Conservation (phyloP, 2,329 filamentous ascomycete species). For the Nannizziopsis arthrosporioides region DNA sequence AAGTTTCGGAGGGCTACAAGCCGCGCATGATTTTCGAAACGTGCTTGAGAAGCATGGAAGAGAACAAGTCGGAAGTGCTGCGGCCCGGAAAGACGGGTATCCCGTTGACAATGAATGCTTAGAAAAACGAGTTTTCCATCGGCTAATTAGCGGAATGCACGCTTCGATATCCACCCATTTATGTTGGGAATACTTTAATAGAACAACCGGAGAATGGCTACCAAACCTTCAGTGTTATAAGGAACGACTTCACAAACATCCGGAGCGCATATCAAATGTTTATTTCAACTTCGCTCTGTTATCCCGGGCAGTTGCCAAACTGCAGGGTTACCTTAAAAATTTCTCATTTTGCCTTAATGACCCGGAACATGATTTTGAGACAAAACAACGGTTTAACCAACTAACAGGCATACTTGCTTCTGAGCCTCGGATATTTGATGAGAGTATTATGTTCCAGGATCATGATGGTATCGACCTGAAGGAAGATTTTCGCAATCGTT, state of each 20-base stretch:
- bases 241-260: conserved; percentile 66
- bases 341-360: conserved; percentile 94
- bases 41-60: conserved; percentile 42
- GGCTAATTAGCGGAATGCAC: conserved; percentile 93
- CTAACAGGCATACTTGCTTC: conserved; percentile 60
- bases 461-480: conserved; percentile 59
- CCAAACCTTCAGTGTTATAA: conserved; percentile 86
- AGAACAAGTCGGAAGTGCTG: conserved; percentile 39
- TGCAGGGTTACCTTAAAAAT: conserved; percentile 64
- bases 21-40: conserved; percentile 49
- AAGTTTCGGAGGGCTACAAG: conserved; percentile 39
- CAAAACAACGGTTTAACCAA: conserved; percentile 67
- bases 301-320: conserved; percentile 78
- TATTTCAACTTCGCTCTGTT: conserved; percentile 99
- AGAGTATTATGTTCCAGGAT: conserved; percentile 83
- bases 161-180: conserved; percentile 93
- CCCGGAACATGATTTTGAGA: conserved; percentile 60
- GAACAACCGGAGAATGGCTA: conserved; percentile 84
- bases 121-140: conserved; percentile 97
- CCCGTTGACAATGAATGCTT: conserved; percentile 84
- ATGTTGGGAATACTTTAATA: conserved; percentile 92
- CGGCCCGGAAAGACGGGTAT: conserved; percentile 41
- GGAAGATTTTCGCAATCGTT: conserved; percentile 93
- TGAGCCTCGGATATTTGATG: conserved; percentile 72
- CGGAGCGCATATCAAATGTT: conserved; percentile 88